Percentiles rank a stretch among this genome's conserved stretches.
phyloP scores from a whole-genome alignment of 2,329 filamentous ascomycete species.

The Nigrospora sphaerica region DNA sequence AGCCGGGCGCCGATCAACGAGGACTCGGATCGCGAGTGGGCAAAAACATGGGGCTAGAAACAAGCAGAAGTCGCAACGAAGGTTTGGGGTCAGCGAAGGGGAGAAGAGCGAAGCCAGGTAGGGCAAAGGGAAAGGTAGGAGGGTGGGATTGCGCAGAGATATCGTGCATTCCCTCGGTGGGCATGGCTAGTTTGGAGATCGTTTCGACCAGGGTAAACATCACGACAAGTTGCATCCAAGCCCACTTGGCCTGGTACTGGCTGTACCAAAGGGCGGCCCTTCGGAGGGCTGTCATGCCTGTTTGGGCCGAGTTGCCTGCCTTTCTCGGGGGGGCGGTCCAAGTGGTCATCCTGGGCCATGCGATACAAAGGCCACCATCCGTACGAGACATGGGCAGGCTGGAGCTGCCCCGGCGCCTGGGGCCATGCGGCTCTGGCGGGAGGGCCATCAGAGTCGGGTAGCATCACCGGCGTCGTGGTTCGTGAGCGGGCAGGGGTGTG shows the following conservation, averaged over 20 bases:
- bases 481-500: conserved; percentile 8
- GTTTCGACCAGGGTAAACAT: conserved; percentile 8
- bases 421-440: conserved; percentile 7
- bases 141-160: too few relatives aligned
- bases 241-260: background rate
- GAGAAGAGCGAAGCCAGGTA: too few relatives aligned
- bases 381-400: background rate
- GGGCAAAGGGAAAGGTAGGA: background rate
- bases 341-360: too few relatives aligned
- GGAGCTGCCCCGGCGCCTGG: background rate
- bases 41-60: background rate
- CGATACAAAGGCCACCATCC: background rate
- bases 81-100: too few relatives aligned
- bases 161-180: too few relatives aligned
- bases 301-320: too few relatives aligned
- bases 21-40: background rate
- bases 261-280: background rate
- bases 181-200: background rate
- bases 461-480: conserved; percentile 8
- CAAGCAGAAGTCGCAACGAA: background rate
- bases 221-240: conserved; percentile 6
- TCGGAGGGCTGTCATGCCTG: too few relatives aligned
- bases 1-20: conserved; percentile 2
- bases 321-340: too few relatives aligned
- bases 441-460: conserved; percentile 8